Base-by-base conservation (phyloP, 2,329 filamentous ascomycete species). In the Pseudocercospora macadamiae region DNA sequence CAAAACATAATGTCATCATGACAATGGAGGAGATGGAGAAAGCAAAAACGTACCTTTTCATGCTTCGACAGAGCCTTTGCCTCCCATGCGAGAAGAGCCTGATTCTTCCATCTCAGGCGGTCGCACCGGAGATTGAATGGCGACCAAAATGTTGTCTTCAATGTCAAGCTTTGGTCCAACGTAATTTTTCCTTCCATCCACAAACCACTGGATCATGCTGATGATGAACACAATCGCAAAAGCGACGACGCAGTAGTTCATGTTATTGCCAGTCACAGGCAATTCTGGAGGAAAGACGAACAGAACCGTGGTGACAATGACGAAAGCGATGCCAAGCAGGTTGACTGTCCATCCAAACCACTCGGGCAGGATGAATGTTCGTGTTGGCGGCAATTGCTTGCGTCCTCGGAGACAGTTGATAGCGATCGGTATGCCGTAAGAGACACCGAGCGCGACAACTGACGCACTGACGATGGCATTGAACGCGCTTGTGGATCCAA, bases 261-360 rank as follows among this genome's bases (percentile, higher is more conserved):
- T 91, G 75, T 84, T 90, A 65, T 76, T 83, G 0, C 81, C 79
- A 0, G 84, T 85, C 1, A 88, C 86, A 0, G 87, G 87, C 3
- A 86, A 69, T 6, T 80, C 81, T 0, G 89, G 89, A 2, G 89
- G 89, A 74, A 91, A 90, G 18, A 91, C 80, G 74, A 91, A 91
- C 0, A 92, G 79, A 0, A 91, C 84, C 0, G 88, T 91, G 0
- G 89, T 91, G n/a, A 91, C 71, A 10, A 85, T 75, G 1, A 87
- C 83, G 74, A 88, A 92, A 0, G 77, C 76, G 47, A 92, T 79
- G 4, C 89, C 87, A 25, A 83, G 51, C 7, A 76, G 21, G 61
- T 89, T 89, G 21, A 82, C 78, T 21, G 80, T 73, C 86, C 86
- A 89, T 18, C 81, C 86, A 30, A 87, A 57, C 26, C 73, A 70